A percentile compares a stretch with the other conserved stretches of the same genome.
phyloP scores from a whole-genome alignment of 2,329 filamentous ascomycete species.

The Sporothrix brunneoviolacea region DNA sequence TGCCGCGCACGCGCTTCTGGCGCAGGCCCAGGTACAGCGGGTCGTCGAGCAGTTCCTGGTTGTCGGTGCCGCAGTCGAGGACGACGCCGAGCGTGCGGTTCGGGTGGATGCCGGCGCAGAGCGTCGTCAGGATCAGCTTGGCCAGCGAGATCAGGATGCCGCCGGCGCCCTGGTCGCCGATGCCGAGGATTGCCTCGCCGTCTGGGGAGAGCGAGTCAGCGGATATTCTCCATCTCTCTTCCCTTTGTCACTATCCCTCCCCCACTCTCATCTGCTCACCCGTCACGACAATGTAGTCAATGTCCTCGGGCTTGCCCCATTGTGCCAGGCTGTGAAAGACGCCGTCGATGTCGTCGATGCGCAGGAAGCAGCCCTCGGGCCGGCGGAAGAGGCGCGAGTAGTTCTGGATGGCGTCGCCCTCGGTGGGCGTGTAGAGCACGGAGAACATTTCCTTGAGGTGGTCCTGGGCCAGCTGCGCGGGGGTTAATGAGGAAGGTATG shows the following conservation, averaged over 20 bases:
- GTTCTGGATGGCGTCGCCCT: conserved; percentile 81
- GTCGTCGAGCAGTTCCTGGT: conserved; percentile 65
- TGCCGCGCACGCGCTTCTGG: conserved; percentile 58
- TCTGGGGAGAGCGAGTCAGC: no score
- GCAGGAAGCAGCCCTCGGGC: conserved; percentile 76
- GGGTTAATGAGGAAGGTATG: conserved; percentile 6
- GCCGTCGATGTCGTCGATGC: conserved; percentile 60
- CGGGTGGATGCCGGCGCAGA: conserved; percentile 83
- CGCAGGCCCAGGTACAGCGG: conserved; percentile 72
- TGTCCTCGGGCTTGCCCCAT: conserved; percentile 64
- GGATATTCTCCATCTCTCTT: no score
- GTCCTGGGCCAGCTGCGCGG: conserved; percentile 58
- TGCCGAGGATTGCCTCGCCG: conserved; percentile 71
- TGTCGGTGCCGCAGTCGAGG: conserved; percentile 81
- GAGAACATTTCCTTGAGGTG: conserved; percentile 84
- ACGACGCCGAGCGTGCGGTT: conserved; percentile 72
- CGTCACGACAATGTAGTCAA: conserved; percentile 72
- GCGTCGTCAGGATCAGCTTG: conserved; percentile 73
- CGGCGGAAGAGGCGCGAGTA: conserved; percentile 72
- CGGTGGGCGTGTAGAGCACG: conserved; percentile 86
- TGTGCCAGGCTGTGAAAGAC: conserved; percentile 61
- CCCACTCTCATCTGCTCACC: no score
- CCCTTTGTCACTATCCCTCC: no score
- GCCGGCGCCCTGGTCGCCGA: conserved; percentile 82
- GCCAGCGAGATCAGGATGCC: conserved; percentile 79